A percentile compares a stretch with the other conserved stretches of the same genome.
These are phyloP conservation scores for Inonotus obliquus DNA, from an alignment of 1,284 basidiomycete species.

Conservation along the genomic window DNA sequence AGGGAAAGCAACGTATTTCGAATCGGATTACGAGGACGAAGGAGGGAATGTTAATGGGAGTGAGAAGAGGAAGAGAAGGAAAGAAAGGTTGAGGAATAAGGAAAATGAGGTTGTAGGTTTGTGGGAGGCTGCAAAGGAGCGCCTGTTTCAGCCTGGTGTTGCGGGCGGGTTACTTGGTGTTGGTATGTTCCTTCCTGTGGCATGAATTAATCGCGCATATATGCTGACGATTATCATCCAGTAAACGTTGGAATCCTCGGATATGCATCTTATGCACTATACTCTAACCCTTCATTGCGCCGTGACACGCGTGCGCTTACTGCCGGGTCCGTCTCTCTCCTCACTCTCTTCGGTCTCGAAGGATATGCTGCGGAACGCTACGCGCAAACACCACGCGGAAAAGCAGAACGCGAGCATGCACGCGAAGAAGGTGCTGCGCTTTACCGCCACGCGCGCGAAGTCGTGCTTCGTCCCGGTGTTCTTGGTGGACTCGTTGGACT, in stretches of 20 bases:
- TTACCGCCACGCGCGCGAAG: constrained; percentile 56
- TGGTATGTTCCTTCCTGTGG: background rate
- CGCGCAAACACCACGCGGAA: constrained; percentile 53
- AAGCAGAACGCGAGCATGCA: constrained; percentile 51
- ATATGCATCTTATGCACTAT: constrained; percentile 59
- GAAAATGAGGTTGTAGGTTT: constrained; percentile 50
- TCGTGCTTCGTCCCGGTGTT: constrained; percentile 63
- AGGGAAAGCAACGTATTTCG: constrained; percentile 18
- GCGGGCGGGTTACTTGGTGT: constrained; percentile 72
- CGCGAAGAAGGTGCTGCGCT: constrained; percentile 58
- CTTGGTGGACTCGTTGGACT: constrained; percentile 55
- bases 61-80: constrained; percentile 10
- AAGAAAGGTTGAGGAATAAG: constrained; percentile 39
- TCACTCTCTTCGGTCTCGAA: constrained; percentile 58
- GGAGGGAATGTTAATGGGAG: constrained; percentile 1
- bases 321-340: constrained; percentile 46
- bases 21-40: constrained; percentile 17
- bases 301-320: constrained; percentile 54
- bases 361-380: constrained; percentile 63
- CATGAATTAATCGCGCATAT: background rate
- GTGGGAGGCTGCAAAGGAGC: constrained; percentile 55
- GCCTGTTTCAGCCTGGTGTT: constrained; percentile 62
- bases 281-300: constrained; percentile 59
- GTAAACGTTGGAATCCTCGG: constrained; percentile 72
- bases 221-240: constrained; percentile 24